A percentile compares a stretch with the other conserved stretches of the same genome.
Conservation (phyloP, 352 stramenopile species). For the Ophiocytium majus region DNA sequence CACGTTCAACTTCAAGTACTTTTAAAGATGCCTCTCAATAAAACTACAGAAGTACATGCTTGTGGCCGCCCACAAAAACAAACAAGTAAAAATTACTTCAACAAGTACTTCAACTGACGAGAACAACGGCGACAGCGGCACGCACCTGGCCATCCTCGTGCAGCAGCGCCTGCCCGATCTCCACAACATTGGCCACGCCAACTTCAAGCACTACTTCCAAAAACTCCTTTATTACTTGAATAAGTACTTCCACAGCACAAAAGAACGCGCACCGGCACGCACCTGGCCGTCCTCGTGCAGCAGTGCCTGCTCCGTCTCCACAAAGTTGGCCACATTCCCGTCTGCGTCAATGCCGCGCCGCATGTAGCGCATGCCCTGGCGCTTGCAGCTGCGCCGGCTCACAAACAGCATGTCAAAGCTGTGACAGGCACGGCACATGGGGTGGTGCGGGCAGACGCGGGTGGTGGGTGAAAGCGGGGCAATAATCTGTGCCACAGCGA, state of each 20-base stretch:
- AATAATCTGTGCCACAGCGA: too few relatives aligned
- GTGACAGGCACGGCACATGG: not conserved
- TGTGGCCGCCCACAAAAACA: too few relatives aligned
- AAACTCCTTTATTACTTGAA: not conserved
- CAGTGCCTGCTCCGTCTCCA: slow-evolving; percentile 79
- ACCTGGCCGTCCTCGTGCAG: slow-evolving; percentile 59
- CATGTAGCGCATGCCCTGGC: slow-evolving; percentile 72
- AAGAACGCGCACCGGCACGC: not conserved
- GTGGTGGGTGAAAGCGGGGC: too few relatives aligned
- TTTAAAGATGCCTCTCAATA: too few relatives aligned
- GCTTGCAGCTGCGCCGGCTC: slow-evolving; percentile 38
- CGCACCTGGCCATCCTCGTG: slow-evolving; percentile 55
- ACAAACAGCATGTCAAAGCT: slow-evolving; percentile 54
- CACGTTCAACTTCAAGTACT: too few relatives aligned
- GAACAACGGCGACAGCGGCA: too few relatives aligned
- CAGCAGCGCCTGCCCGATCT: slow-evolving; percentile 77
- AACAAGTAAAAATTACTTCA: too few relatives aligned
- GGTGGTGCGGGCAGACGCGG: too few relatives aligned
- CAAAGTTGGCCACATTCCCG: slow-evolving; percentile 84
- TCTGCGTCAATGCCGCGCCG: slow-evolving; percentile 77
- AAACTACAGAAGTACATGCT: too few relatives aligned
- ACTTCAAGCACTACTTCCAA: too few relatives aligned
- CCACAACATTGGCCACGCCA: slow-evolving; percentile 85
- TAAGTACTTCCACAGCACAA: slow-evolving; percentile 55
- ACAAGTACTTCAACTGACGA: too few relatives aligned